Evolutionary conservation across 768 basidiomycete genomes (phyloP), one percentile per base, ranked within the genome.

Genomic region (Xerocomus spinulosus): DNA sequence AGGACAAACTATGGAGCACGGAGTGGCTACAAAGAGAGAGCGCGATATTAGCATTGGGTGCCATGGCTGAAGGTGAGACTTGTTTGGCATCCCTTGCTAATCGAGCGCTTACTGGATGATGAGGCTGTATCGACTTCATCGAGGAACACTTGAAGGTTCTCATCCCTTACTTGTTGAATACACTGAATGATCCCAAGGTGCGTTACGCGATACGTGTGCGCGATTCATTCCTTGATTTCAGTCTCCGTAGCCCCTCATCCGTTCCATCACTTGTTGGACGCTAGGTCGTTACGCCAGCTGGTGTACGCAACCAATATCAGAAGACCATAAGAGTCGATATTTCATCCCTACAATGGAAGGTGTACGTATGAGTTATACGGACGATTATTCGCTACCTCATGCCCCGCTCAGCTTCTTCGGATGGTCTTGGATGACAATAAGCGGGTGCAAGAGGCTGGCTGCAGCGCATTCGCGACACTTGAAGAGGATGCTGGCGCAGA

Each of bases 281-380:
- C 77, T 99, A n/a, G 95, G 96, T 14, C 85, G 96, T 42, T 99
- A 99, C 68, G 92, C 95, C 26, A 92, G 88, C 61, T 99, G 96
- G 96, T 92, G 88, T 57, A 91, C 89, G n/a, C 83, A 87, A 62
- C 78, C 81, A 23, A 74, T 78, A 50, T 85, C 86, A 3, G 86
- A 90, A 47, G 92, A 93, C 43, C 93, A 95, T 73, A 90, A 88
- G 69, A 84, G 77, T 45, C 77, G 75, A 46, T 98, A 86, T 71
- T 99, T 99, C 64, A 85, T 98, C 25, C 96, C 96, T 0, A 95
- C 93, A 13, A 90, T 99, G 84, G 96, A 99, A 76, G 96, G 94
- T 17, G 95, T 98, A 63, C 64, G 80, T 74, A 7, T 40, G 25
- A 43, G 36, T 60, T 48, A 68, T 71, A 15, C 4, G 3, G 6